Base-by-base conservation (phyloP, 1,284 basidiomycete genomes). In the Pseudozyma thailandica region DNA sequence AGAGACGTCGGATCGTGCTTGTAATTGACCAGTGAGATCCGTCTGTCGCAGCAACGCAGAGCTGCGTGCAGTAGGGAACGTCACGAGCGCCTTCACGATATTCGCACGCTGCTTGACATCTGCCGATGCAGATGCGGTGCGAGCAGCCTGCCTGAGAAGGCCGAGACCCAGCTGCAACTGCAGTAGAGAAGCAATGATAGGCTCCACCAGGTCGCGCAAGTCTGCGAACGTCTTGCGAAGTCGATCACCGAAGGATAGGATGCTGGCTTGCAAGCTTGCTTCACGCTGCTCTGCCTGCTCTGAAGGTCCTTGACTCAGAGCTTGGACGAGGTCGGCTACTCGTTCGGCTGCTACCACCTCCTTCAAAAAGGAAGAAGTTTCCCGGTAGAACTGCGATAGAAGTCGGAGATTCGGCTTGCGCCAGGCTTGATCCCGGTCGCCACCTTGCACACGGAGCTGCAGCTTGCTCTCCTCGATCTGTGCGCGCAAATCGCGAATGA, bases 351-450 rank as follows among this genome's bases (percentile, higher is more conserved):
- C 60, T 25, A 77, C 42, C 2, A 81, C 73, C 26, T 81, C 70
- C 25, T 50, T 28, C 16, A 69, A 23, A 48, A 82, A 81, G 8
- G 76, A 54, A 23, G 53, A 52, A 6, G 93, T 86, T 81, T 98
- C 94, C 16, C 88, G 86, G 89, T 94, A 96, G 80, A 93, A 90
- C 35, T 88, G 86, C 45, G 89, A 88, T 6, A 97, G 85, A 4
- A 87, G 87, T 4, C 86, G 79, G 13, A 90, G 83, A 74, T 91
- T 87, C 6, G 85, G 80, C 18, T 60, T 57, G 15, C 70, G 63
- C 66, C 66, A 61, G 6, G 69, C 55, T 33, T 60, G 49, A 12
- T 35, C 38, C 7, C 39, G 39, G 12, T 59, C 55, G 27, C 37
- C 49, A 20, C 39, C 54, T 41, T 62, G 55, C 18, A 41, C 31